Conservation (phyloP, 108 stramenopile species). For the Heterococcus sp. region DNA sequence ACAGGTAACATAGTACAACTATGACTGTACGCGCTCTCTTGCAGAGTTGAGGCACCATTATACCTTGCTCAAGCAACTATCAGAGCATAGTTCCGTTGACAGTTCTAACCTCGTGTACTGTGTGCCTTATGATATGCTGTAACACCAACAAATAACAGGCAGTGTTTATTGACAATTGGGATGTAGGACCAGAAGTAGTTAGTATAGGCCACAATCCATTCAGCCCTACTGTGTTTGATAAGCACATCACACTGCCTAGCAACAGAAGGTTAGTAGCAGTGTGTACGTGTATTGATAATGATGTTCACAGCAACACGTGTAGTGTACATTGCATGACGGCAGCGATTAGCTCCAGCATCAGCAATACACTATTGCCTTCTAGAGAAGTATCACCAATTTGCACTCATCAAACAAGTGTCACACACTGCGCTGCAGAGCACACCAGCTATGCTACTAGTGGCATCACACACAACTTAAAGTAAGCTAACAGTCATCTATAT, state of each 20-base stretch:
- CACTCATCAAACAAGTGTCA: too few relatives aligned
- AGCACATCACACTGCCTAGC: neutral
- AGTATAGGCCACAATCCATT: constrained; percentile 58
- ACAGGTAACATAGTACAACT: constrained; percentile 59
- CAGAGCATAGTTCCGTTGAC: neutral
- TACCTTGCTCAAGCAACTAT: neutral
- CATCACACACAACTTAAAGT: neutral
- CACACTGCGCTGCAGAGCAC: too few relatives aligned
- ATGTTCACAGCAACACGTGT: neutral
- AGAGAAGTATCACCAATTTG: too few relatives aligned
- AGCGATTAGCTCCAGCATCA: neutral
- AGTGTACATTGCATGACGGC: neutral
- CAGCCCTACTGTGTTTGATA: neutral
- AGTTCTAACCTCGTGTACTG: neutral
- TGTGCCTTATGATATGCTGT: neutral
- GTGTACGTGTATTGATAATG: neutral
- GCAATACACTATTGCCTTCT: neutral
- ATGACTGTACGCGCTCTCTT: neutral
- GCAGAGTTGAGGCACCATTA: neutral
- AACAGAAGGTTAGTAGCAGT: neutral
- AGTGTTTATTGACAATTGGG: constrained; percentile 3
- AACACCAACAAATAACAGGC: neutral
- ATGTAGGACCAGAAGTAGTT: constrained; percentile 59
- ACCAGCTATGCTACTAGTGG: neutral
- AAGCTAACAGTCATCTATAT: neutral